phyloP scores from a whole-genome alignment of 306 rosid species.

The Senna tora region DNA sequence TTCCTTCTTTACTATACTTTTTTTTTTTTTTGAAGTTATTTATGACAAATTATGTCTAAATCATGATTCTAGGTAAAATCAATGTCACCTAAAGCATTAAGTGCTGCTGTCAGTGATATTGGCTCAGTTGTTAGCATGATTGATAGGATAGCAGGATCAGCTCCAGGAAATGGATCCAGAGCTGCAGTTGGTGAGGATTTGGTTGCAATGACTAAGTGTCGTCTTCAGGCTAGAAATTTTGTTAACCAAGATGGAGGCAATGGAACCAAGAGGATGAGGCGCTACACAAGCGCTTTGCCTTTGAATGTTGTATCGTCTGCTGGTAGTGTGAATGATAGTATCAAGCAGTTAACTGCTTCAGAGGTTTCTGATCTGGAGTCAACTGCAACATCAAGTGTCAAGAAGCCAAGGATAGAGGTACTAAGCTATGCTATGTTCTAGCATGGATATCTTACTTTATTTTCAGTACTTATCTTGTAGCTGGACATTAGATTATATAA shows the following conservation, averaged over 20 bases:
- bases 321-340: constrained; percentile 73
- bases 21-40: constrained; percentile 19
- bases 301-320: constrained; percentile 82
- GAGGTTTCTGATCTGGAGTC: constrained; percentile 91
- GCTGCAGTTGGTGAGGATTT: constrained; percentile 98
- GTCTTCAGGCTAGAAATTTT: constrained; percentile 85
- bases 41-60: constrained; percentile 28
- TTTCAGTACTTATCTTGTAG: too few relatives aligned
- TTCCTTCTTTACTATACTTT: constrained; percentile 22
- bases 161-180: constrained; percentile 98
- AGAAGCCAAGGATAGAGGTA: constrained; percentile 88
- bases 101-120: constrained; percentile 87
- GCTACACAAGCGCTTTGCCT: constrained; percentile 86
- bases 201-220: constrained; percentile 98
- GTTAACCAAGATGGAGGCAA: constrained; percentile 76
- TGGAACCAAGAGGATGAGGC: constrained; percentile 93
- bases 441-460: too few relatives aligned
- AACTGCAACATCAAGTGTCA: constrained; percentile 83
- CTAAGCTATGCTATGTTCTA: constrained; percentile 17
- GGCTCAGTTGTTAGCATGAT: constrained; percentile 90
- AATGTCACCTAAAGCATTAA: constrained; percentile 69
- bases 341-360: constrained; percentile 60
- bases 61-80: constrained; percentile 76
- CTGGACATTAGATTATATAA: neutral
- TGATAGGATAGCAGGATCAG: constrained; percentile 98